Base-by-base conservation (phyloP, 2,329 filamentous ascomycete genomes). In the Venturia effusa region DNA sequence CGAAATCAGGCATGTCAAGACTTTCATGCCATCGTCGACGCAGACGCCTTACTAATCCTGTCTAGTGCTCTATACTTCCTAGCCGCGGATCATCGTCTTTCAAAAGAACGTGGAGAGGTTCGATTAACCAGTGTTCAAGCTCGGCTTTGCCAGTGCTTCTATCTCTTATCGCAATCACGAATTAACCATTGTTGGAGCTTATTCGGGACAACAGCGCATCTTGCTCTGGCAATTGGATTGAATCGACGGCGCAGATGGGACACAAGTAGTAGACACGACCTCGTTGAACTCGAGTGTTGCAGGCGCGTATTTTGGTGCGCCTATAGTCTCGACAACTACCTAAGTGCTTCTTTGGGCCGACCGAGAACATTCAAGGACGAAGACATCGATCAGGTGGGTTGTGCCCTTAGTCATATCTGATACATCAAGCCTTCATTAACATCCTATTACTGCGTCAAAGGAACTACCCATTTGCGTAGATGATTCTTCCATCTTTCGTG, bases 251-350 rank as follows among this genome's bases (percentile, higher is more conserved):
- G 65, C 22, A 64, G 59, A 51, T 70, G 66, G 32, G 67, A 70
- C 57, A 61, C 24, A 37, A 60, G 64, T 64, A 48, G n/a, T 10
- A 24, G n/a, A 48, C 61, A 63, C n/a, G 68, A 70, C 64, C 64
- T 66, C 24, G 39, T 65, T n/a, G 61, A 66, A 32, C 64, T 68
- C 27, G 73, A 77, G 65, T 75, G 71, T 45, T 70, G 71, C 1
- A 74, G 74, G 61, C 71, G 75, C 13, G 67, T 73, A 0, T 70
- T 77, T 22, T 77, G 75, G 74, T 71, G 74, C 24, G 71, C 71
- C 2, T 75, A 73, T 34, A 77, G 74, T 1, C 67, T 77, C 4
- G 75, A 77, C 60, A 73, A 72, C 40, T 77, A 77, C 63, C 64
- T 77, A 11, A 74, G 73, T 55, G 68, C 74, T 10, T 73, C 77